phyloP scores from a whole-genome alignment of 1,284 basidiomycete species.

The Paramarasmius palmivorus region DNA sequence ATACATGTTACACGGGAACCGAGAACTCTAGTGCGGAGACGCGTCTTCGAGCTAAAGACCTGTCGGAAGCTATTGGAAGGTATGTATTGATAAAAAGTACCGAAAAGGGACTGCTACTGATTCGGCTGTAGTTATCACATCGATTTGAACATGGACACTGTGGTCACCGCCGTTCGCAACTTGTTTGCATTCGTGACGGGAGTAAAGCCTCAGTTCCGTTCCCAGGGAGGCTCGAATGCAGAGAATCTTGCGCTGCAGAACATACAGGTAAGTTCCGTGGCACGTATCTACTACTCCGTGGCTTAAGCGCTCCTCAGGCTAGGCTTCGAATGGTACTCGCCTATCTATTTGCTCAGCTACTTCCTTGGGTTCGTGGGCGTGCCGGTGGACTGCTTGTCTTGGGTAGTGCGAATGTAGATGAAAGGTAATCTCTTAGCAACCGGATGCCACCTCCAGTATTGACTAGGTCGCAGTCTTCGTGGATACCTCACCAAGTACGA shows the following conservation, averaged over 20 bases:
- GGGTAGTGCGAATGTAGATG: conserved; percentile 97
- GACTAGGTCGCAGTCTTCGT: conserved; percentile 61
- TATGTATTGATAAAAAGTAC: conserved; percentile 29
- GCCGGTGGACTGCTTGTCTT: conserved; percentile 89
- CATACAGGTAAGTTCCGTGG: conserved; percentile 68
- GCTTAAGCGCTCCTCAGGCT: conserved; percentile 50
- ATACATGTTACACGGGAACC: conserved; percentile 99
- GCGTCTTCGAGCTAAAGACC: conserved; percentile 80
- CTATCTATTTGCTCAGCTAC: conserved; percentile 95
- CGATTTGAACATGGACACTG: conserved; percentile 94
- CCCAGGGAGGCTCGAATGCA: conserved; percentile 83
- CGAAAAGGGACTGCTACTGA: not conserved
- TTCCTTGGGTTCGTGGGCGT: conserved; percentile 90
- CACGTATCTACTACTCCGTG: not conserved
- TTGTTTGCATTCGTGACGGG: conserved; percentile 88
- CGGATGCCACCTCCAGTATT: not conserved
- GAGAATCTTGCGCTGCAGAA: conserved; percentile 98
- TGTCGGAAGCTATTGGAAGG: conserved; percentile 90
- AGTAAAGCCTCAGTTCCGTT: conserved; percentile 80
- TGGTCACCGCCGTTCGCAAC: conserved; percentile 82
- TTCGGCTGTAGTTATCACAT: conserved; percentile 75
- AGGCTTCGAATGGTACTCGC: conserved; percentile 94
- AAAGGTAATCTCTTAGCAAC: conserved; percentile 59
- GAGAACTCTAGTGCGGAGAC: conserved; percentile 93
- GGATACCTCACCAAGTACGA: conserved; percentile 99